Base-by-base conservation (phyloP, 1,139 yeast species). In the Yamadazyma dendronema region DNA sequence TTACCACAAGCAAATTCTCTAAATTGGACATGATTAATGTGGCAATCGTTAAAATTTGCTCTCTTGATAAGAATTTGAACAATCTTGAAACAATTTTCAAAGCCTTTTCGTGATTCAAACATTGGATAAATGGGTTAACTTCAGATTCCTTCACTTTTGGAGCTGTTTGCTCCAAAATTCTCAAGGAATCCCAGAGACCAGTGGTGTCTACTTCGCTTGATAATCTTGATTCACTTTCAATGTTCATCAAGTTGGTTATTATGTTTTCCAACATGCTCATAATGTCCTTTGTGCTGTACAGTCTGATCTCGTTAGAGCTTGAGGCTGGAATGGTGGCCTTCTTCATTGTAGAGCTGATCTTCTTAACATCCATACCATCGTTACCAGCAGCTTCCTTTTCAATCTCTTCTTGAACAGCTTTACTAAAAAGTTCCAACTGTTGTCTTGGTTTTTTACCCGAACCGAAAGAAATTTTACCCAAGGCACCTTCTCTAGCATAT, bases 401-500 rank as follows among this genome's bases (percentile, higher is more conserved):
- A 37, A 61, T 58, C 57, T 59, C 77, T 48, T 67, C 72, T 49
- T 77, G 72, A 9, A 71, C 75, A 6, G 75, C 81, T 50, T 72
- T 77, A 42, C 77, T 72, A 45, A 73, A 74, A 40, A 89, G 74
- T 48, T 83, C 90, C 55, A 89, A 72, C 52, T 87, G 90, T 59
- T 84, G 90, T 65, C 96, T 81, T 48, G 97, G 97, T 47, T 85
- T 83, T 59, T 86, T 87, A 48, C 92, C 92, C 39, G 80, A 79
- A 43, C 88, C 84, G 46, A 85, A 74, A 5, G 94, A 79, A 42
- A 89, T 84, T 63, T 85, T 87, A 50, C 97, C 97, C 43, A 90
- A 72, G 1, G 96, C 94, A 50, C 97, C 97, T 55, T 86, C 96
- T 51, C 83, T 81, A 35, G 83, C 81, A 46, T 78, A 72, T 49